Evolutionary conservation across 2,329 filamentous ascomycete genomes (phyloP).

Genomic region (Pseudogymnoascus sp.): DNA sequence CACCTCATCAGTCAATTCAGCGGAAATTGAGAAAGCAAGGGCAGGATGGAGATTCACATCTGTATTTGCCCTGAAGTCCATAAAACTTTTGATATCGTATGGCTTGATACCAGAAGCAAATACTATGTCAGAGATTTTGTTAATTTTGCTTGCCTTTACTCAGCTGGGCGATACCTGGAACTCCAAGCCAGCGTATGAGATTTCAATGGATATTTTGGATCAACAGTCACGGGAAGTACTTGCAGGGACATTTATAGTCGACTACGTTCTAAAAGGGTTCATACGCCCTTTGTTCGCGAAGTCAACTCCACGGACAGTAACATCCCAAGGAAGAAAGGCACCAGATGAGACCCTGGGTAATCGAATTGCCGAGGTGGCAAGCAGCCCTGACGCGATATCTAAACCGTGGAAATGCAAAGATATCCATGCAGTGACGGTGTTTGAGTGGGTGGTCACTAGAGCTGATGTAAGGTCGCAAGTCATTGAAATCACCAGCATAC

Average conservation of each 20-base stretch:
- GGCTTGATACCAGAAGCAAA: background rate
- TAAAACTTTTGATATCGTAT: background rate
- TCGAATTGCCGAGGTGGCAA: conserved; percentile 29
- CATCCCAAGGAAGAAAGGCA: conserved; percentile 47
- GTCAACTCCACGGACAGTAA: conserved; percentile 44
- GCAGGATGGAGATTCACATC: background rate
- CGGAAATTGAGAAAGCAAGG: background rate
- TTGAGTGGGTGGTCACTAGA: conserved; percentile 51
- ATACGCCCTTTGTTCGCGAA: conserved; percentile 60
- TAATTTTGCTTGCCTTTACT: background rate
- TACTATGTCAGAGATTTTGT: background rate
- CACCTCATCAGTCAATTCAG: background rate
- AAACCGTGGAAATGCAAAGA: conserved; percentile 55
- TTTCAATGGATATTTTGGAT: background rate
- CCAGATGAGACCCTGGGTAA: conserved; percentile 35
- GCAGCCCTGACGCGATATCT: conserved; percentile 32
- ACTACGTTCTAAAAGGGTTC: conserved; percentile 51
- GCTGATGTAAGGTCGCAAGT: conserved; percentile 37
- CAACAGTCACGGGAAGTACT: background rate
- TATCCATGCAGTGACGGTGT: conserved; percentile 44
- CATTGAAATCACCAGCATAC: conserved; percentile 11
- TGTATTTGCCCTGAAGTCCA: background rate
- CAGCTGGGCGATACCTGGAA: conserved; percentile 1
- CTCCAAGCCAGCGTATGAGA: background rate
- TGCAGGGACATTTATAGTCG: conserved; percentile 36